phyloP scores from a whole-genome alignment of 164 flowering plant species.

The Warburgia ugandensis region DNA sequence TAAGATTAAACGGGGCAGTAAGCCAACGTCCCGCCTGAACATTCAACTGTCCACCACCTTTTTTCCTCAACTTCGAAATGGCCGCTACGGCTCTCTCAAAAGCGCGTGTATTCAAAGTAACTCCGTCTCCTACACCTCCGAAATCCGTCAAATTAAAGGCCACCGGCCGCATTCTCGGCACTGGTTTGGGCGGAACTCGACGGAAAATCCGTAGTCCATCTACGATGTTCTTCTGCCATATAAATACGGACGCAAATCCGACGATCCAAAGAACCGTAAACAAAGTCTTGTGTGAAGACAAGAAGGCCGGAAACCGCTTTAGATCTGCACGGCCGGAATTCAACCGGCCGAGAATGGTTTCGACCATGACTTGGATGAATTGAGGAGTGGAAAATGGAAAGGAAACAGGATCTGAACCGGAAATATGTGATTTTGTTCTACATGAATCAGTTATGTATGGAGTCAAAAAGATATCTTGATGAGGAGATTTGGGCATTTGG shows the following conservation, averaged over 20 bases:
- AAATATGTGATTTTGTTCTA: too few species aligned
- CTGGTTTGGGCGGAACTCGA: constrained; percentile 17
- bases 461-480: too few species aligned
- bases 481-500: too few species aligned
- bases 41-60: constrained; percentile 94
- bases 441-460: too few species aligned
- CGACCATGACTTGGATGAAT: too few species aligned
- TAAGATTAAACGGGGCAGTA: constrained; percentile 94
- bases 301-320: constrained; percentile 36
- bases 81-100: constrained; percentile 73
- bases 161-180: constrained; percentile 52
- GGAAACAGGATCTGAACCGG: too few species aligned
- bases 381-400: too few species aligned
- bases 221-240: constrained; percentile 54
- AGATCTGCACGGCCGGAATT: constrained; percentile 32
- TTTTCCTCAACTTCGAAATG: constrained; percentile 50
- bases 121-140: constrained; percentile 88
- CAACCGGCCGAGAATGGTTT: constrained; percentile 12
- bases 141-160: constrained; percentile 79
- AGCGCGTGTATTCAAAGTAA: constrained; percentile 69
- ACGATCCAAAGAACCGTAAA: constrained; percentile 55
- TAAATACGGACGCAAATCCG: constrained; percentile 46
- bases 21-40: constrained; percentile 87
- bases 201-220: constrained; percentile 34
- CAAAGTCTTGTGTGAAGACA: constrained; percentile 52